A percentile compares a stretch with the other conserved stretches of the same genome.
phyloP scores from a whole-genome alignment of 345 rosid species.

The Aegle marmelos region DNA sequence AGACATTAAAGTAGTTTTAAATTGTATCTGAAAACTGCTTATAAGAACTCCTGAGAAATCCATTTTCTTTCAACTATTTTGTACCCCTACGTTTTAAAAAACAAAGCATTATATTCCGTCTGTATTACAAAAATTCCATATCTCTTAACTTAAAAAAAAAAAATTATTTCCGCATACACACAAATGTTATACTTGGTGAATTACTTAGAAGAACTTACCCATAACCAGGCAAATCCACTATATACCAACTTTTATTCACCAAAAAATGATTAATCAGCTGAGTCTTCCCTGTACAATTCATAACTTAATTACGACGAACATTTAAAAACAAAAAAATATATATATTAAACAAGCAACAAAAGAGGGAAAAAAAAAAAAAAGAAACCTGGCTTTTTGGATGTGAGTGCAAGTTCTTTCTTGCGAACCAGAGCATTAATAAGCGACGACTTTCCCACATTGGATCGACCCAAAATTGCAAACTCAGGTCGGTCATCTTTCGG shows the following conservation, averaged over 20 bases:
- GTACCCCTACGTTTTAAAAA: no score
- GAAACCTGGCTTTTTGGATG: slow-evolving; percentile 93
- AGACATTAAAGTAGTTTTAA: background rate
- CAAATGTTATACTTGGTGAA: no score
- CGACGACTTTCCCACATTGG: slow-evolving; percentile 95
- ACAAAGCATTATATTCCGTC: no score
- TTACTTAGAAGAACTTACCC: slow-evolving; percentile 48
- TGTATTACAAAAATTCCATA: no score
- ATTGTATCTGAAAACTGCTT: background rate
- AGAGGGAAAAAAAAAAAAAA: background rate
- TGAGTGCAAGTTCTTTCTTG: slow-evolving; percentile 89
- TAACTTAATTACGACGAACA: background rate
- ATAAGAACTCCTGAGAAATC: background rate
- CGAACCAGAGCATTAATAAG: slow-evolving; percentile 81
- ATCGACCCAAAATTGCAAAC: slow-evolving; percentile 85
- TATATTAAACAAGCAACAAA: background rate
- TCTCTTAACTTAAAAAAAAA: background rate
- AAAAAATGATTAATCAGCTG: slow-evolving; percentile 92
- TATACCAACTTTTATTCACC: slow-evolving; percentile 92
- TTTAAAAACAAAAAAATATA: background rate
- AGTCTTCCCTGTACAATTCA: slow-evolving; percentile 65
- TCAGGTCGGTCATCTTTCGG: slow-evolving; percentile 80
- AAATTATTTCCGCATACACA: no score
- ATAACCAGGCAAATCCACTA: slow-evolving; percentile 97
- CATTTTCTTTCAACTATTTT: background rate